These are phyloP conservation scores for Fusarium sp. DNA, from an alignment of 2,329 filamentous ascomycete genomes.

Conservation along the genomic window DNA sequence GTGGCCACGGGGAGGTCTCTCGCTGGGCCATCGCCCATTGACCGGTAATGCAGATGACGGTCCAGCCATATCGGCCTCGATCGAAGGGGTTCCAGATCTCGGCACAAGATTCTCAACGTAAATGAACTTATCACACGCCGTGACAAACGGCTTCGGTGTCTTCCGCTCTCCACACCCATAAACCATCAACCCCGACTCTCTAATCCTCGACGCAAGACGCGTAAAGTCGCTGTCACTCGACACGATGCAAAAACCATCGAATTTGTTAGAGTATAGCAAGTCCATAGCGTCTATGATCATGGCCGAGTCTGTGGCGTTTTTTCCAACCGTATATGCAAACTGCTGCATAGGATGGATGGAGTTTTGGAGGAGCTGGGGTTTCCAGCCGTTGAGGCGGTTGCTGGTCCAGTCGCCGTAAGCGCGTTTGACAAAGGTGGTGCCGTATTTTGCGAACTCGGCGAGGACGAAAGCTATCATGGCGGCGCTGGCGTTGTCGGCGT, in stretches of 20 bases:
- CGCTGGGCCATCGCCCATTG: accelerated
- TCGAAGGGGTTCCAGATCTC: not conserved
- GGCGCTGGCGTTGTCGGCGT: slow-evolving; percentile 45
- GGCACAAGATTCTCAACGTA: slow-evolving; percentile 39
- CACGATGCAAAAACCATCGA: slow-evolving; percentile 47
- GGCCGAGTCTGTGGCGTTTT: slow-evolving; percentile 48
- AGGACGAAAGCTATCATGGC: slow-evolving; percentile 34
- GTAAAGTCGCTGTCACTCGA: slow-evolving; percentile 51
- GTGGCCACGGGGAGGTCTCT: not conserved
- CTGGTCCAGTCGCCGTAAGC: slow-evolving; percentile 50
- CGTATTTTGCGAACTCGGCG: slow-evolving; percentile 47
- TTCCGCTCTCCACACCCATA: slow-evolving; percentile 48
- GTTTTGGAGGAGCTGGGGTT: slow-evolving; percentile 42
- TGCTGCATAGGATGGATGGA: slow-evolving; percentile 50
- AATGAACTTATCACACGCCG: slow-evolving; percentile 48
- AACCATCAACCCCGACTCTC: slow-evolving; percentile 32
- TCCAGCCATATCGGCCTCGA: not conserved
- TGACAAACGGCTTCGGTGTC: slow-evolving; percentile 46
- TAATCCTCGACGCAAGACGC: slow-evolving; percentile 46
- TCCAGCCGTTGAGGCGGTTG: slow-evolving; percentile 42
- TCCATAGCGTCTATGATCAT: slow-evolving; percentile 53
- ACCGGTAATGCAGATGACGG: not conserved
- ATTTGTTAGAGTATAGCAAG: slow-evolving; percentile 45
- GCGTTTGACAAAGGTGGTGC: slow-evolving; percentile 43
- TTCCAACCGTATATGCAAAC: slow-evolving; percentile 48